Evolutionary conservation across 75 land plant genomes (phyloP), one percentile per base, ranked within the genome.

Genomic region (Adiantum capillusveneris): DNA sequence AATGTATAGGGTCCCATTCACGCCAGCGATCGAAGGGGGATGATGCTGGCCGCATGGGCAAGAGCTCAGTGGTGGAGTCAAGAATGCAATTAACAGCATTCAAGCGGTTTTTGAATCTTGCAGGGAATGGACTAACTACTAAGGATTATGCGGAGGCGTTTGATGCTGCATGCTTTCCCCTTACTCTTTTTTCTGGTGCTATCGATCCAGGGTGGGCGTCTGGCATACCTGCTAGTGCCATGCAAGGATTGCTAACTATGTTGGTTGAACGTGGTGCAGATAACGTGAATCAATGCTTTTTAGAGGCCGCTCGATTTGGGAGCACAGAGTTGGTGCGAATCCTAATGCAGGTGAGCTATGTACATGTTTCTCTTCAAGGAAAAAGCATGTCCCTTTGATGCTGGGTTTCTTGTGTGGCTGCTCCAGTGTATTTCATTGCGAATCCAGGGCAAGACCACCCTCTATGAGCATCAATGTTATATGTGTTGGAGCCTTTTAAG

Each of bases 261-360:
- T 63, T 91, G 58, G 92, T 91, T 19, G 97, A 91, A 44, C 85
- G 97, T 5, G 97, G 97, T 55, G 97, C 97, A n/a, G 97, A 91
- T 42, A 91, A 91, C 77, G 97, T 91, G n/a, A 87, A 91, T 57
- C 97, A 91, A 58, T 91, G 97, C 45, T 84, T 91, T 66, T 80
- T 91, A 51, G 97, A 91, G 72, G 97, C 97, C 21, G 83, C 97
- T 22, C 72, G 97, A 29, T 91, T 91, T 76, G 97, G 97, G 20
- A 91, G 97, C 63, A 91, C 97, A 6, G 97, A 91, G 50, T 92
- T 91, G 65, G 97, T 91, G 0, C 85, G 88, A 31, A 91, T 91
- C 30, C 73, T 91, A 28, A 66, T 91, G 44, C 97, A 91, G 85
- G 97, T 87, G 76, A 64, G 6, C 7, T 26, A 36, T 28, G 0